Base-by-base conservation (phyloP, 2,329 filamentous ascomycete species). In the Colletotrichum lindemuthianum region DNA sequence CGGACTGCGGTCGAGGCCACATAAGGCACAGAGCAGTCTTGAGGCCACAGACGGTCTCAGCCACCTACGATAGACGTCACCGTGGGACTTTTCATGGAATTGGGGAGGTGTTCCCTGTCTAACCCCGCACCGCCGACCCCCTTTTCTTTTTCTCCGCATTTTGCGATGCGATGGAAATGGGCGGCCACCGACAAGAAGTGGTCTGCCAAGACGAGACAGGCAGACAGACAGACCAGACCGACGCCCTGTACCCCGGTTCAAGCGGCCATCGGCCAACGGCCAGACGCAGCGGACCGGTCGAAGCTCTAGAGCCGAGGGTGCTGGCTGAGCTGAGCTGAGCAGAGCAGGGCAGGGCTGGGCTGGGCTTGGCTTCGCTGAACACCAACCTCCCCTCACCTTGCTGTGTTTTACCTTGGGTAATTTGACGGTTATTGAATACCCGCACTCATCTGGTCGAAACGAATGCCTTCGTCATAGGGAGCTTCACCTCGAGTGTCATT, bases 141-240 rank as follows among this genome's bases (percentile, higher is more conserved):
- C 53, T n/a, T 40, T 34, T 39, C 8, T 34, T 15, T 43, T 66
- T 63, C 63, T 64, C 63, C 63, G 63, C 63, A 66, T 66, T 66
- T 55, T 50, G 51, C 44, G n/a, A 51, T 41, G 5, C 24, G 24
- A 24, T 24, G 24, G 24, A 24, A 24, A 24, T 24, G 4, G 24
- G 24, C 24, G 4, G 24, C 24, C 24, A 24, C 24, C 24, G 4
- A 24, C 24, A 24, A 24, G 24, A 24, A 24, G 24, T 51, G 39
- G 39, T 52, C 34, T 65, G 57, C 61, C 61, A 65, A 61, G 61
- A 36, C 47, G 24, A 24, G 24, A 24, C 24, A 24, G 24, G 24
- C 24, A 24, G 1, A 24, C 1, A 24, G 24, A 24, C 24, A 24
- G 24, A 24, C 24, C 24, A 24, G 24, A 24, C 24, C 24, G 24